Base-by-base conservation (phyloP, 2,329 filamentous ascomycete species). In the Herpotrichia juniperi region DNA sequence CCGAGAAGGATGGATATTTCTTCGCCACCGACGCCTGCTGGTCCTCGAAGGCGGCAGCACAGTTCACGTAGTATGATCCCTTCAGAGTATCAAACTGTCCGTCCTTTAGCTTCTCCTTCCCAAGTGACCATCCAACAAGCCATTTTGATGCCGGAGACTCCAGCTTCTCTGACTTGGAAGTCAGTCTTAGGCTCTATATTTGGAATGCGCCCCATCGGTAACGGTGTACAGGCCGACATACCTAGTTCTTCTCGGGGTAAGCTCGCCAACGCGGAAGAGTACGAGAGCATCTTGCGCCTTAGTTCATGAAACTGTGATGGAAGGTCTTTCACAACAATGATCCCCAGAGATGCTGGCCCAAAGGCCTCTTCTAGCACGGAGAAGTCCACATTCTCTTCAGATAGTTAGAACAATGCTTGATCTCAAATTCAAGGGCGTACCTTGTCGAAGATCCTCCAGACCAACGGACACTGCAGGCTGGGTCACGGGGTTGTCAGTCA, bases 311-410 rank as follows among this genome's bases (percentile, higher is more conserved):
- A 99, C 46, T 85, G 79, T 5, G 81, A 57, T 0, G 92, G 90
- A 0, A 97, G 84, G 69, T 92, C 90, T 69, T 89, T 91, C 42
- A 99, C 93, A n/a, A 97, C 79, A 49, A 99, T 87, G 46, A 99
- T 96, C 0, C 94, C 94, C 11, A 97, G 80, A 2, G 92, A 96
- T 22, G 90, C 86, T 1, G 93, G 91, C 0, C 94, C 94, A 70
- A 99, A 97, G 0, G 94, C 94, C 62, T 88, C 75, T 63, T 90
- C 84, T 10, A 94, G 81, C 0, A 83, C 83, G 50, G 84, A 81
- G 46, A 91, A 88, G 0, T 88, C 81, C 40, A 93, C 80, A 51
- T 81, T 83, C 17, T 85, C 88, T 90, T 11, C 7, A 25, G 14
- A 22, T 11, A n/a, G 34, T 59, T 46, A 64, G 50, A 48, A 3